Percentiles rank a stretch among this genome's conserved stretches.
Evolutionary conservation across 2,329 filamentous ascomycete species (phyloP).

Genomic region (Sporothrix dimorphospora): DNA sequence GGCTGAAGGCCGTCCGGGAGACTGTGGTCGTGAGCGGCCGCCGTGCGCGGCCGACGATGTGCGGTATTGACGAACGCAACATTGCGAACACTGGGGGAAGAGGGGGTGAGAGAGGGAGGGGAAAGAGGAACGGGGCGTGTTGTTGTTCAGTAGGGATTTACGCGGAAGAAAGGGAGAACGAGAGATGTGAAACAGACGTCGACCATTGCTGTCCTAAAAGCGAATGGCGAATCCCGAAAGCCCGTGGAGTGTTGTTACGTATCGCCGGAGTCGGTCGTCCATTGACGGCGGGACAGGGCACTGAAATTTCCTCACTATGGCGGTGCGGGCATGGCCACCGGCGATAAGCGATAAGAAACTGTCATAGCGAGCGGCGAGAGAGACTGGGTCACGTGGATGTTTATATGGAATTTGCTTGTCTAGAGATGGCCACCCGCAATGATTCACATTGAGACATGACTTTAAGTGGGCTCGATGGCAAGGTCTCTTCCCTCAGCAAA

Average conservation of each 20-base stretch:
- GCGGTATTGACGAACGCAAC: slow-evolving; percentile 31
- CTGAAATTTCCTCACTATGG: slow-evolving; percentile 27
- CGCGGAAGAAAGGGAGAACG: neutral
- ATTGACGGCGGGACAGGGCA: slow-evolving; percentile 5
- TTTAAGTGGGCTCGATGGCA: neutral
- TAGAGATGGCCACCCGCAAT: neutral
- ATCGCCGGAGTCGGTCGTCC: neutral
- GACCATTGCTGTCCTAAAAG: neutral
- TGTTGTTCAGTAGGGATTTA: neutral
- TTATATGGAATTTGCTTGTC: no score
- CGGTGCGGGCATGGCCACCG: slow-evolving; percentile 7
- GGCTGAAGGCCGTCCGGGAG: neutral
- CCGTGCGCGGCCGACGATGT: slow-evolving; percentile 25
- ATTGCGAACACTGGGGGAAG: slow-evolving; percentile 12
- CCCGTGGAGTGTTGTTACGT: neutral
- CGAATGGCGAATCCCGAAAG: neutral
- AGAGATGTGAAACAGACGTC: neutral
- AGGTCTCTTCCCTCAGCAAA: no score
- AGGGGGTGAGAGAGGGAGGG: neutral
- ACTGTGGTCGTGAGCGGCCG: slow-evolving; percentile 22
- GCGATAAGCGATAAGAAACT: slow-evolving; percentile 28
- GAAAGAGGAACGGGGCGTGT: neutral
- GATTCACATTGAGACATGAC: neutral
- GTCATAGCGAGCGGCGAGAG: neutral
- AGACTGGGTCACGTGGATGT: neutral